Base-by-base conservation (phyloP, 1,284 basidiomycete genomes). In the Chalciporus sp. region DNA sequence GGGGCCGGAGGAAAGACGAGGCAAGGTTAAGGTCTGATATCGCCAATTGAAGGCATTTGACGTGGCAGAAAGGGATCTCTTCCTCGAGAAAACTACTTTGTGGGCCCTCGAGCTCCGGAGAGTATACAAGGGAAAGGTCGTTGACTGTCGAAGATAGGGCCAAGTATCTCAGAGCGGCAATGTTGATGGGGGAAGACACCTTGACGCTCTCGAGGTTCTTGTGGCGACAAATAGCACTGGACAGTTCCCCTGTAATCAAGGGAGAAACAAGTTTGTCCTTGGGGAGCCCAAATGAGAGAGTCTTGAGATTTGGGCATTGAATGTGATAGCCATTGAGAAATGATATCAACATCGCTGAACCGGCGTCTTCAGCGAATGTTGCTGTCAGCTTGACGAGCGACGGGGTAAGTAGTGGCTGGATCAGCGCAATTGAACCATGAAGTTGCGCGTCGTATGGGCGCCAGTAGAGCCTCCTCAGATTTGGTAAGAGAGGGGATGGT, bases 351-450 rank as follows among this genome's bases (percentile, higher is more conserved):
- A 33, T 52, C 11, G 29, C 46, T n/a, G n/a, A n/a, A 2, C 37
- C 42, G 16, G 61, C 61, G n/a, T 14, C 40, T 39, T 59, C 61
- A 10, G 9, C 7, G 20, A 64, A 37, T 6, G n/a, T 46, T 1
- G 17, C 61, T 0, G 19, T 1, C 11, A 61, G 47, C 1, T 49
- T 48, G 39, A 59, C 37, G 12, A 61, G 62, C 1, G 52, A 31
- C 11, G 59, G 59, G 23, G 40, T 45, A 39, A 65, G 63, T 40
- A 65, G 29, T 12, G n/a, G 53, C 26, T 51, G 58, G 28, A 62
- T 58, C 31, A 54, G 44, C 3, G 53, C 53, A 1, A 53, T 35
- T 14, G 43, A 12, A 7, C 10, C 6, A 16, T 3, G 27, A 17
- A 5, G 16, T n/a, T n/a, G n/a, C n/a, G n/a, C n/a, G n/a, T n/a